These are phyloP conservation scores for Chiua virens DNA, from an alignment of 768 basidiomycete species.

Conservation along the genomic window DNA sequence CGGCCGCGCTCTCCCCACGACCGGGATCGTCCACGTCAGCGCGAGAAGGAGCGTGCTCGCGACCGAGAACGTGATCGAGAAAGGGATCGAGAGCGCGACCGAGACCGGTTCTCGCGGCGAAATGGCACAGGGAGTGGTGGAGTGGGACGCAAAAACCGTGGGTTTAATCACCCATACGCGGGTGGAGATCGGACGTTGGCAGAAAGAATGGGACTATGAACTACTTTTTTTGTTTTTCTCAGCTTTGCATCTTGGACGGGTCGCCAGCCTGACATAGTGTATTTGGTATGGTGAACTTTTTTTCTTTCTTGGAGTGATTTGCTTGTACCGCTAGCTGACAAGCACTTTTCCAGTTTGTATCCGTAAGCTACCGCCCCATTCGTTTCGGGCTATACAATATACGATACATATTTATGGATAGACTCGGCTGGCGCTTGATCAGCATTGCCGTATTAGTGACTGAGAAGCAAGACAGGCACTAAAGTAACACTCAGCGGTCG, in stretches of 20 bases:
- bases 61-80: constrained; percentile 38
- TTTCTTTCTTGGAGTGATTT: constrained; percentile 1
- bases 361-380: constrained; percentile 27
- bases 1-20: constrained; percentile 45
- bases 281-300: constrained; percentile 34
- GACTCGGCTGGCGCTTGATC: neutral
- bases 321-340: constrained; percentile 34
- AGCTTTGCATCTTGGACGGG: constrained; percentile 22
- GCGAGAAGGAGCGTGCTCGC: constrained; percentile 38
- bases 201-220: constrained; percentile 75
- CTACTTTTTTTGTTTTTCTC: constrained; percentile 9
- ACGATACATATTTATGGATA: constrained; percentile 29
- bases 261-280: constrained; percentile 30
- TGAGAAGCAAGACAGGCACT: too few relatives aligned
- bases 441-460: too few relatives aligned
- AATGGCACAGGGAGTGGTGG: constrained; percentile 45
- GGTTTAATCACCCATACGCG: constrained; percentile 36
- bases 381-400: constrained; percentile 20
- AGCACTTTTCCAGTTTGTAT: constrained; percentile 31
- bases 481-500: too few relatives aligned
- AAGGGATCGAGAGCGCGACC: constrained; percentile 35
- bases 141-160: constrained; percentile 37
- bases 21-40: constrained; percentile 39
- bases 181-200: constrained; percentile 77
- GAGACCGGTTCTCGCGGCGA: constrained; percentile 36